These are phyloP conservation scores for Xenoacremonium recifei DNA, from an alignment of 2,329 filamentous ascomycete species.

Conservation along the genomic window DNA sequence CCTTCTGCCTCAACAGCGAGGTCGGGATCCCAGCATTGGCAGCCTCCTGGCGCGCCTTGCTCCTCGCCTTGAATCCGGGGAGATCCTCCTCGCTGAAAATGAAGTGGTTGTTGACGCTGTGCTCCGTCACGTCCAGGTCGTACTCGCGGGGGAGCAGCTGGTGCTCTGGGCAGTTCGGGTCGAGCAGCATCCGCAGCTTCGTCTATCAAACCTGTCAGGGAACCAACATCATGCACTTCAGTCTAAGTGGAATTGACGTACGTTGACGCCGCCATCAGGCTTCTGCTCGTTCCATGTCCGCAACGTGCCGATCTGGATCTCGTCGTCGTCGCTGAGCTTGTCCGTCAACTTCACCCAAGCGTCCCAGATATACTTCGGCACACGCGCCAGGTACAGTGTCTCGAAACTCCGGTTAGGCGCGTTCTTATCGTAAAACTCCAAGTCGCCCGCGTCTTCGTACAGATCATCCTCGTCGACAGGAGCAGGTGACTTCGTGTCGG, in stretches of 20 bases:
- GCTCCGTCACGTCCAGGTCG: slow-evolving; percentile 66
- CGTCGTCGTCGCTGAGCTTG: slow-evolving; percentile 73
- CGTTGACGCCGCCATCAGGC: slow-evolving; percentile 50
- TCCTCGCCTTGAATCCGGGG: slow-evolving; percentile 50
- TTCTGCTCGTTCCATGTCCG: slow-evolving; percentile 55
- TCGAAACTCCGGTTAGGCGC: slow-evolving; percentile 37
- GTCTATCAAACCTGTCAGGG: slow-evolving; percentile 17
- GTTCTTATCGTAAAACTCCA: slow-evolving; percentile 53
- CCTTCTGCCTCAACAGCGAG: slow-evolving; percentile 48
- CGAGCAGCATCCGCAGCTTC: slow-evolving; percentile 63
- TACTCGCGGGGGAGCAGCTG: slow-evolving; percentile 84
- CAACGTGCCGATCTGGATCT: slow-evolving; percentile 78
- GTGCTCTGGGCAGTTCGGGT: slow-evolving; percentile 63
- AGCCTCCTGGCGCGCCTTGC: slow-evolving; percentile 54
- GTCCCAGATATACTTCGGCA: slow-evolving; percentile 80
- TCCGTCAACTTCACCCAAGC: slow-evolving; percentile 59
- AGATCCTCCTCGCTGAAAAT: slow-evolving; percentile 94
- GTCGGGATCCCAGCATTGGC: slow-evolving; percentile 58
- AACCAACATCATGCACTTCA: background rate
- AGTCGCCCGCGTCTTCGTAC: slow-evolving; percentile 59
- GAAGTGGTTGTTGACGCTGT: slow-evolving; percentile 77
- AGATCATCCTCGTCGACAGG: slow-evolving; percentile 64
- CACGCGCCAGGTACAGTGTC: slow-evolving; percentile 68
- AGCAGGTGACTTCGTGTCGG: slow-evolving; percentile 41
- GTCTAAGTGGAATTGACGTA: too few species aligned